Base-by-base conservation (phyloP, 768 basidiomycete genomes). In the Mycena rosella region DNA sequence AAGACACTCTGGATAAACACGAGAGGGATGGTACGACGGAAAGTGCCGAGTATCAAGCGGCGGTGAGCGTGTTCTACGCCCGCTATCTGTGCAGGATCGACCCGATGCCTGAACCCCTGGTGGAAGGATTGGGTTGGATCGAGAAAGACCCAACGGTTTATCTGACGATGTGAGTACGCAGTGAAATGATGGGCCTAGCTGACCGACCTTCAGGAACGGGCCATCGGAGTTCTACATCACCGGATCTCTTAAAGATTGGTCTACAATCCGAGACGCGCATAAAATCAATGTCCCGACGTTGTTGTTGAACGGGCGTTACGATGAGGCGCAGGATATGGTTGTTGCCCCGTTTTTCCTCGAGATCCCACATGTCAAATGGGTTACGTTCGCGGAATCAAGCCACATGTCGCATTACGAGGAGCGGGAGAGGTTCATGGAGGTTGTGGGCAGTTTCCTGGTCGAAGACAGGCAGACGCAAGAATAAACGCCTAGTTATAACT, bases 361-460 rank as follows among this genome's bases (percentile, higher is more conserved):
- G 24, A 77, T 83, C 38, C 73, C 75, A 49, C 78, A 74, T 38
- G 78, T 76, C 40, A 77, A 74, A 56, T 83, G 82, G 82, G 44
- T 79, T 10, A 79, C 77, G 26, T 83, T 82, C 66, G 75, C 75
- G 17, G 48, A 80, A 32, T 83, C 79, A 14, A 75, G 78, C 7
- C 82, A 83, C 60, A 72, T 79, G 38, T 68, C 77, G 11, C 79
- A 83, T 15, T 63, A 75, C 45, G 82, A 82, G 67, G 82, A 83
- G 73, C 74, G 81, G 3, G 75, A 77, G 51, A 73, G 75, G 59
- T 80, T 67, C 61, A 78, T 80, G 74, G 57, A 77, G 44, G 73
- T 79, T 10, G 73, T 81, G 5, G 78, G 62, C 11, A 48, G 14
- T 7, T 63, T 63, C 32, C 20, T 63, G 51, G 11, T 61, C 0